Evolutionary conservation across 768 basidiomycete species (phyloP), one percentile per base, ranked within the genome.

Genomic region (Leucosporidium yakuticum): DNA sequence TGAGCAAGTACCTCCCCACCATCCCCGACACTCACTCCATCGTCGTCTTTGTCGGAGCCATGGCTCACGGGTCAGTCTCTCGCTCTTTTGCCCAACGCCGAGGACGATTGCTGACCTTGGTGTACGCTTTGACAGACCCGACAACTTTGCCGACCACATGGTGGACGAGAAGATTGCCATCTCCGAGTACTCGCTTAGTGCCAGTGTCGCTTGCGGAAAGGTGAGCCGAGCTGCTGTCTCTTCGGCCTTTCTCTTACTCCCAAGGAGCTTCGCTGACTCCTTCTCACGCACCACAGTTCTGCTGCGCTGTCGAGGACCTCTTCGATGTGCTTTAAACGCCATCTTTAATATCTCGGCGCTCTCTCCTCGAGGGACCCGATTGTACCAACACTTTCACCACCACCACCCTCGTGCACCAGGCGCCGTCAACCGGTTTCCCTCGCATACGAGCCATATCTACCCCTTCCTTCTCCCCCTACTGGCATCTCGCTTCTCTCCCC

Each of bases 121-220:
- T 27, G 34, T 29, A 27, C 56, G 20, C 32, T 27, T 12, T 44
- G 23, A 15, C 75, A 80, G 80, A 17, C 86, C 85, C 60, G 96
- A 99, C 74, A 91, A 95, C 80, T 99, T 99, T 81, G 96, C 96
- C 20, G 96, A 99, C 79, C 88, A 85, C 29, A 82, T 89, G 73
- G 89, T 97, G 0, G 96, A 99, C 77, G 87, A 95, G 80, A 99
- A 99, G 81, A 92, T 98, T 74, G 86, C 90, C 70, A 91, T 99
- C 79, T 93, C 90, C 75, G 87, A 96, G 74, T 99, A 94, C 80
- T 85, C 91, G 4, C 80, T 74, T 44, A 63, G 67, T 27, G 72
- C 73, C 2, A 87, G 88, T 62, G 94, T 97, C 32, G 94, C 95
- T 25, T 98, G 95, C 76, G 95, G 95, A 69, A 97, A 97, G 85